Evolutionary conservation across 805 yeast genomes (phyloP).

Genomic region (Yarrowia yakushimensis): DNA sequence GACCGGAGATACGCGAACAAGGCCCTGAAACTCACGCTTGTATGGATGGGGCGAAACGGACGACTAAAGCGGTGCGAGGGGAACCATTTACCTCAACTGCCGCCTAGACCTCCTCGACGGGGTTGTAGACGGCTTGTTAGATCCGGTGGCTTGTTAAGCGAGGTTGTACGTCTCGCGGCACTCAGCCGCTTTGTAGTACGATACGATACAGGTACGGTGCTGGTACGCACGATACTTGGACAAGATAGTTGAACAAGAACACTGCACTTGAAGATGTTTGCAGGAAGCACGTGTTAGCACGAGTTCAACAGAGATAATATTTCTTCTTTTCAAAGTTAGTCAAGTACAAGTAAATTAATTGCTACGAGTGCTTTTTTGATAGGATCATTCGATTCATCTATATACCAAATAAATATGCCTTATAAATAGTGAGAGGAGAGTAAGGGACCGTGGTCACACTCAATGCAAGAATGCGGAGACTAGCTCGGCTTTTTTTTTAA

Average conservation of each 20-base stretch:
- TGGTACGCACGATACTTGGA: too few species aligned
- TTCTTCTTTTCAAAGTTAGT: background rate
- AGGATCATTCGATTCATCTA: background rate
- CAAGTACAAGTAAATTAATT: too few species aligned
- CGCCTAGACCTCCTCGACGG: background rate
- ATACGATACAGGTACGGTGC: too few species aligned
- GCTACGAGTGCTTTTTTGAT: too few species aligned
- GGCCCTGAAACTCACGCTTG: background rate
- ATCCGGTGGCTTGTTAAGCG: background rate
- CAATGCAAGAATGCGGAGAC: constrained; percentile 20
- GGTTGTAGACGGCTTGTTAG: background rate
- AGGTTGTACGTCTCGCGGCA: background rate
- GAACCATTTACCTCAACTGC: background rate
- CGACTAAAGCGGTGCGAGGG: background rate
- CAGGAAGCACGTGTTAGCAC: too few species aligned
- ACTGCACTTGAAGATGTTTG: too few species aligned
- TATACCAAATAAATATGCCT: constrained; percentile 22
- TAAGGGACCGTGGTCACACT: constrained; percentile 5
- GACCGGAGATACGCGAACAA: background rate
- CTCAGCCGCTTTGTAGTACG: too few species aligned
- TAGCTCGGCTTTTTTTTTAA: constrained; percentile 13
- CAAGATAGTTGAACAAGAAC: too few species aligned
- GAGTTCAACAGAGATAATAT: background rate
- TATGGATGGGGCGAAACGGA: background rate
- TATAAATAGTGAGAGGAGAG: constrained; percentile 25